phyloP scores from a whole-genome alignment of 2,329 filamentous ascomycete species.

The Diaporthe citrichinensis region DNA sequence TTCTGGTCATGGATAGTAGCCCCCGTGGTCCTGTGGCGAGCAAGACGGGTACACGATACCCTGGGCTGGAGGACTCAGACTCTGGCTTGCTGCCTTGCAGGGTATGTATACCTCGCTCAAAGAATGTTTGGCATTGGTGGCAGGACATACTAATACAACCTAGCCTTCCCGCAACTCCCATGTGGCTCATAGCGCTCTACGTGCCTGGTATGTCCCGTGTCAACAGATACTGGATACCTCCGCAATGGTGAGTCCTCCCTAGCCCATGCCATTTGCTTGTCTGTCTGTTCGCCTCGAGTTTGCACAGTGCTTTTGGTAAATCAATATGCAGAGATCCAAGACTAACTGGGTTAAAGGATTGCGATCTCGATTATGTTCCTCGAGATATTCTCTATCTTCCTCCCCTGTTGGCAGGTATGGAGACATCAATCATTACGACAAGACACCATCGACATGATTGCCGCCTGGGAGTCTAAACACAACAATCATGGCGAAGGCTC shows the following conservation, averaged over 20 bases:
- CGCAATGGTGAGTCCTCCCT: slow-evolving; percentile 68
- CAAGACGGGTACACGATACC: slow-evolving; percentile 73
- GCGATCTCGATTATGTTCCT: slow-evolving; percentile 73
- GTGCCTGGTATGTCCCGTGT: slow-evolving; percentile 64
- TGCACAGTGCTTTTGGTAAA: not conserved
- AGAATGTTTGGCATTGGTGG: no score
- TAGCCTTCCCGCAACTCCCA: slow-evolving; percentile 74
- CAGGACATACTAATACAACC: slow-evolving; percentile 12
- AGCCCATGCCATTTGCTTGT: no score
- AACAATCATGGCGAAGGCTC: slow-evolving; percentile 42
- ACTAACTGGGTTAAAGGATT: slow-evolving; percentile 56
- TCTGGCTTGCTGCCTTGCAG: slow-evolving; percentile 63
- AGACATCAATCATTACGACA: slow-evolving; percentile 60
- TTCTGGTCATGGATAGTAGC: slow-evolving; percentile 75
- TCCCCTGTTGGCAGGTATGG: slow-evolving; percentile 72
- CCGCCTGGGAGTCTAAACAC: slow-evolving; percentile 61
- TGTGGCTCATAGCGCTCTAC: slow-evolving; percentile 75
- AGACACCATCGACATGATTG: slow-evolving; percentile 64
- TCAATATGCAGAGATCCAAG: not conserved
- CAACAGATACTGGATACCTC: slow-evolving; percentile 70
- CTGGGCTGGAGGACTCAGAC: slow-evolving; percentile 78
- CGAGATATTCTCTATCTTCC: slow-evolving; percentile 74
- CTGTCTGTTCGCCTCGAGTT: not conserved
- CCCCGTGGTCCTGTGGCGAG: slow-evolving; percentile 72
- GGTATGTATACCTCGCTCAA: slow-evolving; percentile 55